Evolutionary conservation across 495 filamentous ascomycete genomes (phyloP), one percentile per base, ranked within the genome.

Genomic region (Poronia punctata): DNA sequence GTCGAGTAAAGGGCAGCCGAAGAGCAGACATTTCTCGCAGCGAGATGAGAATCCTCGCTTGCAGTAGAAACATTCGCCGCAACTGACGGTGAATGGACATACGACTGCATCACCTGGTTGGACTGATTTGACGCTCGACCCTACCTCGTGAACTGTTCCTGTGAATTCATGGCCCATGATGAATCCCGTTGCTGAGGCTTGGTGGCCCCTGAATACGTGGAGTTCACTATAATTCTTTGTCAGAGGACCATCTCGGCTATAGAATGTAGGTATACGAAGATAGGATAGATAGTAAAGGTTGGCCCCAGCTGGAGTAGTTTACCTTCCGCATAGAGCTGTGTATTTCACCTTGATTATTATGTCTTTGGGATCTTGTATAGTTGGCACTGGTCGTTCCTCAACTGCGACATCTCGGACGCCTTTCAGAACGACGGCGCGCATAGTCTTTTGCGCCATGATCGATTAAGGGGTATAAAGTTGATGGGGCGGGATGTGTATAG

Each of bases 241-340:
- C n/a, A n/a, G 2, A n/a, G 9, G 5, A 3, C 19, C 2, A 21
- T 16, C 11, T 27, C 40, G 15, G 25, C n/a, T n/a, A n/a, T n/a
- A n/a, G 18, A 16, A 10, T 5, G 24, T 39, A 1, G 11, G 5
- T 6, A 32, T 27, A 7, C 10, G 14, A 17, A 4, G 11, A 14
- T 7, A 5, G 30, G 14, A 16, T 4, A 10, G 24, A 8, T 29
- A 15, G n/a, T n/a, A 31, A 32, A 35, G 12, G 14, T 12, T 30
- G 16, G n/a, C n/a, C n/a, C n/a, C n/a, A n/a, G n/a, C n/a, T 24
- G 17, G 32, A 28, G 11, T 30, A 0, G 64, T 73, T 59, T 64
- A 87, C 86, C 83, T 86, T 48, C 88, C 88, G 61, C 88, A 95
- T 34, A 95, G 70, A 11, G 86, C 88, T 10, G 87, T 86, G 55